Conservation (phyloP, 805 yeast genomes). For the Clavispora phyllophila region DNA sequence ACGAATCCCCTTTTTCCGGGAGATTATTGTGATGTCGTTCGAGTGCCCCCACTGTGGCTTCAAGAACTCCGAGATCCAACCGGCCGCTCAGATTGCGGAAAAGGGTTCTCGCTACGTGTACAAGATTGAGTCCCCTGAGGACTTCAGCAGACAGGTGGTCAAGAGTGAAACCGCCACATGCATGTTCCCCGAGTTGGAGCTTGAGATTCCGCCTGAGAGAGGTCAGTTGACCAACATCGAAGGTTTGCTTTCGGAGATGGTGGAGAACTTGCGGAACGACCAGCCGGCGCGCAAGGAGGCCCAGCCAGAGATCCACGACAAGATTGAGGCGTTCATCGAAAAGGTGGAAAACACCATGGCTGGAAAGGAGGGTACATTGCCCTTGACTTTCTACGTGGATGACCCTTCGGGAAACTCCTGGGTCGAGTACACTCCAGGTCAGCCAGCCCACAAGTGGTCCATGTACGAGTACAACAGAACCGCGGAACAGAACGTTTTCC, state of each 20-base stretch:
- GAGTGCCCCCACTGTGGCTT: conserved; percentile 93
- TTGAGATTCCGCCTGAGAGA: conserved; percentile 91
- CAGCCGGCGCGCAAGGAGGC: conserved; percentile 72
- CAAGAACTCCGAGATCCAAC: conserved; percentile 88
- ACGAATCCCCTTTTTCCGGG: conserved; percentile 85
- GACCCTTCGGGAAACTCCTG: conserved; percentile 98
- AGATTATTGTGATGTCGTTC: conserved; percentile 89
- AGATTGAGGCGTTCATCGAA: conserved; percentile 65
- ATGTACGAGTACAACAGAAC: conserved; percentile 76
- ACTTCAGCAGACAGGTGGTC: conserved; percentile 85
- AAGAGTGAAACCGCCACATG: conserved; percentile 84
- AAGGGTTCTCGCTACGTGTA: conserved; percentile 75
- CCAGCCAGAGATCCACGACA: conserved; percentile 71
- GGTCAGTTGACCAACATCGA: conserved; percentile 93
- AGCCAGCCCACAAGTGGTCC: conserved; percentile 86
- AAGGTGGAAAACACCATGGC: conserved; percentile 56
- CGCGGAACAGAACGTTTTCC: conserved; percentile 78
- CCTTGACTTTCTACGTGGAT: conserved; percentile 73
- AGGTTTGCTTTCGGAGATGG: conserved; percentile 80
- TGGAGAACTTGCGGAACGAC: conserved; percentile 71
- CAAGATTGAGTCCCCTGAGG: conserved; percentile 61
- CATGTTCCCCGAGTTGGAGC: conserved; percentile 75
- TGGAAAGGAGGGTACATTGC: conserved; percentile 67
- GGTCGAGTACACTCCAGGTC: conserved; percentile 86
- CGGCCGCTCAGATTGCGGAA: conserved; percentile 90